phyloP scores from a whole-genome alignment of 805 yeast genomes.

The Wickerhamomyces mucosus region DNA sequence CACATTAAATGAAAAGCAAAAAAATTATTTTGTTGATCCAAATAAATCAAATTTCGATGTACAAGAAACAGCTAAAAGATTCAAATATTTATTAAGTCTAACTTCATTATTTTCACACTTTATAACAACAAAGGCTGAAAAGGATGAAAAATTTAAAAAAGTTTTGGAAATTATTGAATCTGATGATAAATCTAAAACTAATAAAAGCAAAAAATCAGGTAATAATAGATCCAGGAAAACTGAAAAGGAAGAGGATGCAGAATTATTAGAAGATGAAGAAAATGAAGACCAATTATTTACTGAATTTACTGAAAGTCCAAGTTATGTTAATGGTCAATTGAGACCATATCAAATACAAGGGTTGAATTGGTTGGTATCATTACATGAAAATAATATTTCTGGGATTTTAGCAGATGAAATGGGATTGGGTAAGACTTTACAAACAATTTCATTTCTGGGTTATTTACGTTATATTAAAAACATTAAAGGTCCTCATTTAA shows the following conservation, averaged over 20 bases:
- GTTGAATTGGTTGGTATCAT: slow-evolving; percentile 64
- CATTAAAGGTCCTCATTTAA: slow-evolving; percentile 62
- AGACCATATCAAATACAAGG: slow-evolving; percentile 78
- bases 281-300: slow-evolving; percentile 32
- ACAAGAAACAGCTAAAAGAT: slow-evolving; percentile 54
- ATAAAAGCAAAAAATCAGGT: slow-evolving; percentile 5
- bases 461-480: slow-evolving; percentile 54
- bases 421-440: slow-evolving; percentile 79
- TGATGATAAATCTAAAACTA: slow-evolving; percentile 13
- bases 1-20: slow-evolving; percentile 10
- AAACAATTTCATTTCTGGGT: slow-evolving; percentile 63
- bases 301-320: slow-evolving; percentile 79
- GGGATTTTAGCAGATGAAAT: slow-evolving; percentile 82
- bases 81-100: slow-evolving; percentile 54
- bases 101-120: slow-evolving; percentile 63
- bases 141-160: slow-evolving; percentile 45
- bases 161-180: slow-evolving; percentile 36
- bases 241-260: slow-evolving; percentile 73
- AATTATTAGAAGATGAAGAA: slow-evolving; percentile 47
- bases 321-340: slow-evolving; percentile 52
- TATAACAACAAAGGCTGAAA: slow-evolving; percentile 52
- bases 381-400: slow-evolving; percentile 57
- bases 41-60: slow-evolving; percentile 35
- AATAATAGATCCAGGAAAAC: slow-evolving; percentile 50
- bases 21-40: slow-evolving; percentile 26